Evolutionary conservation across 441 rosid species (phyloP).

Genomic region (Gossypium gossypioides): DNA sequence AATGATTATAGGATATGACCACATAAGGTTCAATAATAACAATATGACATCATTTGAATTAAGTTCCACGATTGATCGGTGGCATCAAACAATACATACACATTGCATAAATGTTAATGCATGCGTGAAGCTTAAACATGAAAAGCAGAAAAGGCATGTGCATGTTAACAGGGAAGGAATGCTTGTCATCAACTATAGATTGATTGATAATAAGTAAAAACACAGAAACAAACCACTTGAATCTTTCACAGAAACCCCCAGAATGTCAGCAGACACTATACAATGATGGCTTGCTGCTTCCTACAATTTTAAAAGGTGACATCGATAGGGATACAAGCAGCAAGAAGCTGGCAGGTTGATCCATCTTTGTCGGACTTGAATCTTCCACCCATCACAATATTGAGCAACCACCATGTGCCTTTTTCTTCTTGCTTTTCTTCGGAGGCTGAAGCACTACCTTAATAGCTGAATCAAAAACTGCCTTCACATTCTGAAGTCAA

Average conservation of each 20-base stretch:
- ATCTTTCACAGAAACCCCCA: constrained; percentile 25
- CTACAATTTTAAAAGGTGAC: not conserved
- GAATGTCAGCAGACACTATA: constrained; percentile 30
- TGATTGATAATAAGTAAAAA: constrained; percentile 18
- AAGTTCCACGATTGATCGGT: not conserved
- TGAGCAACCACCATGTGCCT: constrained; percentile 50
- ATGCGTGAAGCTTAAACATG: constrained; percentile 14
- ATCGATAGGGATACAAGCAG: not conserved
- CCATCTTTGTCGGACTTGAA: constrained; percentile 24
- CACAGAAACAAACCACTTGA: constrained; percentile 18
- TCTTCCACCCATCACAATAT: constrained; percentile 51
- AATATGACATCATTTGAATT: not conserved
- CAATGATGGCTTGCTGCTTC: constrained; percentile 24
- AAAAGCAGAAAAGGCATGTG: constrained; percentile 1
- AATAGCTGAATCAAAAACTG: constrained; percentile 65
- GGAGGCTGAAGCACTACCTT: constrained; percentile 78
- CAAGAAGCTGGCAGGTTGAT: constrained; percentile 15
- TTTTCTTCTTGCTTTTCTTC: constrained; percentile 71
- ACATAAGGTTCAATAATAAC: not conserved
- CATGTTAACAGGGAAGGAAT: constrained; percentile 12
- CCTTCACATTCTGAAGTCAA: constrained; percentile 59
- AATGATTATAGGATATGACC: not conserved
- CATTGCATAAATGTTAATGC: not conserved
- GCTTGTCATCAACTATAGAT: constrained; percentile 23
- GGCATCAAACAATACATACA: not conserved